Percentiles rank a stretch among this genome's conserved stretches.
phyloP scores from a whole-genome alignment of 2,329 filamentous ascomycete species.

The Botrytis cinerea region DNA sequence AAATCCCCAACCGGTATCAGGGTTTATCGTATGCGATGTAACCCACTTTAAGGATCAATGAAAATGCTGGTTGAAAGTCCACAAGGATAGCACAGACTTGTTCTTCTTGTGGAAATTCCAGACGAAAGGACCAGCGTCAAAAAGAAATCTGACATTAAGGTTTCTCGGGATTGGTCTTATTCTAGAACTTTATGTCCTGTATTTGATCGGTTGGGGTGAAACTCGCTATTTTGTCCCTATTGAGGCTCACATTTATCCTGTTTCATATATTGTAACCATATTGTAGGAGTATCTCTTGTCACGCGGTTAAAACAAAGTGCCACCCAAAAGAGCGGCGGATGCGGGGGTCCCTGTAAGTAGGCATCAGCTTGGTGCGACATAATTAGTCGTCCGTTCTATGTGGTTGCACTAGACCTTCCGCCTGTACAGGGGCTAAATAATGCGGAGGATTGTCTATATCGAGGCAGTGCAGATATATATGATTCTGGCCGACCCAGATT shows the following conservation, averaged over 20 bases:
- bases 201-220: not conserved
- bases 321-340: not conserved
- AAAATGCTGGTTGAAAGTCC: constrained; percentile 21
- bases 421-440: constrained; percentile 16
- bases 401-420: constrained; percentile 21
- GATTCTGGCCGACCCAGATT: constrained; percentile 10
- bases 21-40: constrained; percentile 21
- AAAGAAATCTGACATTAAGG: constrained; percentile 10
- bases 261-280: not conserved
- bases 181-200: not conserved
- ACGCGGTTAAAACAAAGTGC: constrained; percentile 13
- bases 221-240: not conserved
- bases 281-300: not conserved
- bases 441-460: constrained; percentile 21
- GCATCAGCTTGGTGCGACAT: constrained; percentile 22
- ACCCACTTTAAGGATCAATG: constrained; percentile 20
- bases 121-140: not conserved
- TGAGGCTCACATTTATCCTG: not conserved
- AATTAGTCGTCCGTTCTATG: constrained; percentile 14
- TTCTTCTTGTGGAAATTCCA: constrained; percentile 12
- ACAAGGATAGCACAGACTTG: constrained; percentile 24
- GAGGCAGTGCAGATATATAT: constrained; percentile 25
- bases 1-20: constrained; percentile 21
- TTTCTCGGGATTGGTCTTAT: constrained; percentile 6
- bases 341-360: constrained; percentile 7